Evolutionary conservation across 179 eudicot genomes (phyloP).

Genomic region (Vitellaria paradoxa): DNA sequence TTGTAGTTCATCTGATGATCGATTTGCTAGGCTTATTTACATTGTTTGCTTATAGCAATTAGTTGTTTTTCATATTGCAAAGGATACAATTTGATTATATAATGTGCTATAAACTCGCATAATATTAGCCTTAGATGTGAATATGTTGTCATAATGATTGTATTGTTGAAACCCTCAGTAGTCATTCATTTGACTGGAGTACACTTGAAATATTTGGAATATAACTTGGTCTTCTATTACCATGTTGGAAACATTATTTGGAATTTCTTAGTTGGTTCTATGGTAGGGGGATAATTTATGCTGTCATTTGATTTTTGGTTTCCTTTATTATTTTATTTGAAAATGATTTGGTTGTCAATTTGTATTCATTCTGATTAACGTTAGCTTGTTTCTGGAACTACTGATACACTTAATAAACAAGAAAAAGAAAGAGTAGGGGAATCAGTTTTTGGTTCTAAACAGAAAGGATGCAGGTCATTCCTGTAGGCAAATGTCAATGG

Average conservation of each 20-base stretch:
- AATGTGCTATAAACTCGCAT: neutral
- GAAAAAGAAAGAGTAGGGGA: neutral
- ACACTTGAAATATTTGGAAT: neutral
- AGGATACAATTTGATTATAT: neutral
- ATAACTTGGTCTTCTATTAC: neutral
- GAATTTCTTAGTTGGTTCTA: too few relatives aligned
- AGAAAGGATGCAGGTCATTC: neutral
- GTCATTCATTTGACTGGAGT: neutral
- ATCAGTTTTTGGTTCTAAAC: neutral
- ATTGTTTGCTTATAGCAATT: neutral
- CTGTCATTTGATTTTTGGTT: too few relatives aligned
- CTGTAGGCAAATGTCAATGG: neutral
- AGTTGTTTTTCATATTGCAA: neutral
- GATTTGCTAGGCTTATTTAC: neutral
- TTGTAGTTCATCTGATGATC: neutral
- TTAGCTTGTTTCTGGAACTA: too few relatives aligned
- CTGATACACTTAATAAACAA: too few relatives aligned
- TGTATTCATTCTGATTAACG: too few relatives aligned
- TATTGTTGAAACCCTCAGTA: neutral
- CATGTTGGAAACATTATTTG: neutral
- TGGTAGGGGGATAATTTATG: too few relatives aligned
- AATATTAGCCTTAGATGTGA: neutral
- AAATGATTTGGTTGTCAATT: too few relatives aligned
- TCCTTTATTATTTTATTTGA: too few relatives aligned
- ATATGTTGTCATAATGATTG: too few relatives aligned